Base-by-base conservation (phyloP, 305 asterid genomes). In the Solanum hybrid region DNA sequence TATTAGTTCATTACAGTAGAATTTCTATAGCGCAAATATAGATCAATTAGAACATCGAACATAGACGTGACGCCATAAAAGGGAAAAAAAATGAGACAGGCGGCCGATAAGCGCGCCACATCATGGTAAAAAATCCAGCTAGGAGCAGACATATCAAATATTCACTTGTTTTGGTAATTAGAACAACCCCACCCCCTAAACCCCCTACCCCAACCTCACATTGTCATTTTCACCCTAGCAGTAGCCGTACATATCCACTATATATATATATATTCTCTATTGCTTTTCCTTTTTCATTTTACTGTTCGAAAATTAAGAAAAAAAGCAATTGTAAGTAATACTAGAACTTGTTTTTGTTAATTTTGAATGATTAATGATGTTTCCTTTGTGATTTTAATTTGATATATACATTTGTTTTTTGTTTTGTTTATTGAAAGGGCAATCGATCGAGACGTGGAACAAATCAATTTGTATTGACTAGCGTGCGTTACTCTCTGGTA, bases 401-500 rank as follows among this genome's bases (percentile, higher is more conserved):
- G 4, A 32, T 82, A 79, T 56, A 22, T 60, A 24, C 79, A 29
- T 29, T 15, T 75, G 37, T 75, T 29, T 26, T 71, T 11, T 24
- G 71, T 60, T 60, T 60, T 93, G 91, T 92, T 91, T 78, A 91
- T 90, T 87, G 92, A 89, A 17, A 91, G 27, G 84, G 91, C 2
- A 92, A 91, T 91, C 90, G 92, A 90, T 91, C 90, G 92, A 90
- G 82, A 86, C 90, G 66, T 27, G 78, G 37, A 84, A 40, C 29
- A 42, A 89, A 90, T 78, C 87, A 26, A 80, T 38, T 86, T 80
- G 27, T 12, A 24, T 78, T 17, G 42, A 51, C 92, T 89, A 85
- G 79, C 86, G 90, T 88, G 91, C 88, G 89, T 88, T 90, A 90
- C 90, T 89, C 80, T 89, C 93, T 91, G 91, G 95, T 94, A 94